Percentiles rank a stretch among this genome's conserved stretches.
These are phyloP conservation scores for Cardiospermum halicacabum DNA, from an alignment of 345 rosid genomes.

Conservation along the genomic window DNA sequence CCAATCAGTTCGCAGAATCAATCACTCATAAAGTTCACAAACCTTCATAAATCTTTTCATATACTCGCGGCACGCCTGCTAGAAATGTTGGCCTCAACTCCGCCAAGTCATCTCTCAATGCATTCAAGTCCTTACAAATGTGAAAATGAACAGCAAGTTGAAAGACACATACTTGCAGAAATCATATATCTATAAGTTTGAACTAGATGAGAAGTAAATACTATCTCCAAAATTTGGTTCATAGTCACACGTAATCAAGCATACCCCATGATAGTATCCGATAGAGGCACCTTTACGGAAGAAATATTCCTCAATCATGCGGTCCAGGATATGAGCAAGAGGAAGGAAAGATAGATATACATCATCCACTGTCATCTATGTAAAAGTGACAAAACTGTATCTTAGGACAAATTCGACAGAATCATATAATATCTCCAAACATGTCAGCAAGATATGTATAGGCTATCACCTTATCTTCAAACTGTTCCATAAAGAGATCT, in stretches of 20 bases:
- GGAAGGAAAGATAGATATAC: slow-evolving; percentile 92
- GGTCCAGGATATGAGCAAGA: slow-evolving; percentile 90
- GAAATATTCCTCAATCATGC: slow-evolving; percentile 79
- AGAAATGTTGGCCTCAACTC: slow-evolving; percentile 86
- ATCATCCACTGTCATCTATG: slow-evolving; percentile 81
- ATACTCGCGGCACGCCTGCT: slow-evolving; percentile 94
- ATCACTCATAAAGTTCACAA: slow-evolving; percentile 14
- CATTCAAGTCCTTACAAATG: slow-evolving; percentile 68
- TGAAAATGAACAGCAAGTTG: neutral
- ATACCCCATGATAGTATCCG: slow-evolving; percentile 95
- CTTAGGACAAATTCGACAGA: neutral
- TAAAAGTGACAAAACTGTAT: slow-evolving; percentile 6
- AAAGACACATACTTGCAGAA: neutral
- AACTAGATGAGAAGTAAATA: neutral
- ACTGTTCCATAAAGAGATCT: slow-evolving; percentile 79
- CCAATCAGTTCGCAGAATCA: no score
- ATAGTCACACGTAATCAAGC: no score
- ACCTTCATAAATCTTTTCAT: slow-evolving; percentile 84
- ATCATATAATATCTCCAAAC: neutral
- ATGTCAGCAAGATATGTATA: neutral
- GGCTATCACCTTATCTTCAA: slow-evolving; percentile 77
- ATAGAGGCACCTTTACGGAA: slow-evolving; percentile 87
- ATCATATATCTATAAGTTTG: neutral
- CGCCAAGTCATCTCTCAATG: slow-evolving; percentile 72
- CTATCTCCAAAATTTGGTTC: neutral